Evolutionary conservation across 345 rosid genomes (phyloP).

Genomic region (Eucalyptus pauciflora): DNA sequence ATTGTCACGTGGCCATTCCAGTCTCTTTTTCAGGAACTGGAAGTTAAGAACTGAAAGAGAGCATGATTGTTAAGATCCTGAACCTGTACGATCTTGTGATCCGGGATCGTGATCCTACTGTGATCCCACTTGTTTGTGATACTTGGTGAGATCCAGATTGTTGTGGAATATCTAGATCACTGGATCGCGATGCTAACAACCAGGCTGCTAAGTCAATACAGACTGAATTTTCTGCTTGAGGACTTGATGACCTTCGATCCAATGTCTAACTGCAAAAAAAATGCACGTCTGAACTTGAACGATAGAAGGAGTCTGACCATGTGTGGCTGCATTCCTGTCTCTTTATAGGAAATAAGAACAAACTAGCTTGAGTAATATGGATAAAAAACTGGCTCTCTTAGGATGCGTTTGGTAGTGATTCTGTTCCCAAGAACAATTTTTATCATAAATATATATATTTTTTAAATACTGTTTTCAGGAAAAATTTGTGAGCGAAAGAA

Average conservation of each 20-base stretch:
- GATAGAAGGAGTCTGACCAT: background rate
- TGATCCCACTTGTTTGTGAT: background rate
- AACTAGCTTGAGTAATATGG: background rate
- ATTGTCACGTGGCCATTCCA: background rate
- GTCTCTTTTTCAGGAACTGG: background rate
- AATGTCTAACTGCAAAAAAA: background rate
- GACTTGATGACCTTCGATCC: background rate
- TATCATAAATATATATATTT: too few relatives aligned
- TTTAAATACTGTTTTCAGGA: too few relatives aligned
- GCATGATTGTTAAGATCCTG: background rate
- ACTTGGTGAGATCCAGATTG: background rate
- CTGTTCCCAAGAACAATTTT: too few relatives aligned
- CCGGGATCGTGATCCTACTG: too few relatives aligned
- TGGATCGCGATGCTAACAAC: background rate
- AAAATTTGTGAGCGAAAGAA: too few relatives aligned
- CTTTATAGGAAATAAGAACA: background rate
- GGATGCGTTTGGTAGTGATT: too few relatives aligned
- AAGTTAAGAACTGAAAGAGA: background rate
- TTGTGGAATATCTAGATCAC: background rate
- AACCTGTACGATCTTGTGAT: background rate
- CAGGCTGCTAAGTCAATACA: background rate
- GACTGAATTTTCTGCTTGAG: background rate
- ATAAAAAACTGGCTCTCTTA: background rate
- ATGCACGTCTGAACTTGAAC: background rate
- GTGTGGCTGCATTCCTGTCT: background rate